Base-by-base conservation (phyloP, 495 filamentous ascomycete genomes). In the Neurospora sp. region DNA sequence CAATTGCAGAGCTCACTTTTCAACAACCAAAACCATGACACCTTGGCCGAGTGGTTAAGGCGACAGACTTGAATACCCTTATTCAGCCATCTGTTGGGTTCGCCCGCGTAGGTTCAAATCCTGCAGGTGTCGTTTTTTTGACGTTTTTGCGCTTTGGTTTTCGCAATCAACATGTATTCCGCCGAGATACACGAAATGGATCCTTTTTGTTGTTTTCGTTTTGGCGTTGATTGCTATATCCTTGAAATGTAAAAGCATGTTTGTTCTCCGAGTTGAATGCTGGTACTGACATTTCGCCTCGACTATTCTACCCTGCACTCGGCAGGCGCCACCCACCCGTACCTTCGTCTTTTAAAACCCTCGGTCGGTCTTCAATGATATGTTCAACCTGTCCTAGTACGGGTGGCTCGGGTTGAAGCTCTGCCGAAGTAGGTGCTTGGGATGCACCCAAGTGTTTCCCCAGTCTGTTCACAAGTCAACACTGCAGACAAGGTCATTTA, bases 41-140 rank as follows among this genome's bases (percentile, higher is more conserved):
- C 53, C 74, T 74, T 77, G 76, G 76, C 76, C 76, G 76, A 77
- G 76, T 77, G 76, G 76, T 77, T 77, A 76, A 74, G 76, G 76
- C 76, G 76, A 76, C 73, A 77, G 74, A 76, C 77, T 78, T 77
- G 76, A 79, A 77, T 77, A 72, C 53, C n/a, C 31, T 71, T 38
- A 44, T 76, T 77, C 40, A 37, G 77, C 39, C 71, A 79, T 76
- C 76, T 77, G 75, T 76, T 79, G 74, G 74, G 73, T 77, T 77
- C 76, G 76, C 73, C 74, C 74, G 71, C 77, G 74, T 71, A 77
- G 69, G 77, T 79, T 79, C 77, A 72, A 79, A 75, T 76, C 77
- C 68, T 77, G 73, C 75, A 73, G 73, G 42, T 75, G 73, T 69
- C 78, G 73, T 39, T 71, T 46, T 20, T 72, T 73, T 74, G n/a